Conservation (phyloP, 176 grass and related monocot genomes). For the Juncus inflexus region DNA sequence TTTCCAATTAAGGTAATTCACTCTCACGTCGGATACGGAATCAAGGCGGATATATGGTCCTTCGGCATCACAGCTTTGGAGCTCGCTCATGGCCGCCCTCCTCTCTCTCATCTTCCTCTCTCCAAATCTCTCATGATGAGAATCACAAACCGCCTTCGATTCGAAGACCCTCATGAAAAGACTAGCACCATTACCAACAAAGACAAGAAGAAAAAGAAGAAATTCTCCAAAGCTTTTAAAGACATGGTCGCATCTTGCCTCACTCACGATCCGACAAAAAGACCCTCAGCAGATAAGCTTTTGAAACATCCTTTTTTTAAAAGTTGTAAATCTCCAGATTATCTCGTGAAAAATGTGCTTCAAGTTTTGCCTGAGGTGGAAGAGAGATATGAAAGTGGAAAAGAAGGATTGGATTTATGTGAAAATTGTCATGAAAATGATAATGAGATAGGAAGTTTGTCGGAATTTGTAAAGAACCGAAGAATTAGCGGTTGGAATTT, state of each 20-base stretch:
- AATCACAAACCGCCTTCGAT: slow-evolving; percentile 60
- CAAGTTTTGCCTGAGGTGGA: slow-evolving; percentile 50
- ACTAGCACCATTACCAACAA: background rate
- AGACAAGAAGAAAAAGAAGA: slow-evolving; percentile 40
- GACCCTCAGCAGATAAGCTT: slow-evolving; percentile 80
- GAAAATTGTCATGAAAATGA: slow-evolving; percentile 20
- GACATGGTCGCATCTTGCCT: slow-evolving; percentile 86
- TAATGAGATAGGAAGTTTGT: slow-evolving; percentile 18
- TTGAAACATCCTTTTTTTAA: slow-evolving; percentile 82
- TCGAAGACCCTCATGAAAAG: slow-evolving; percentile 46
- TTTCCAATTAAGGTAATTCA: slow-evolving; percentile 50
- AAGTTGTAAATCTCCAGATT: slow-evolving; percentile 54
- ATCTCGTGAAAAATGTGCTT: slow-evolving; percentile 65
- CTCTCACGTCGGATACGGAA: slow-evolving; percentile 80
- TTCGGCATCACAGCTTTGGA: slow-evolving; percentile 93
- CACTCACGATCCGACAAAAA: slow-evolving; percentile 56
- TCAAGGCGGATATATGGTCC: slow-evolving; percentile 97
- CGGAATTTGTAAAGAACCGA: slow-evolving; percentile 35
- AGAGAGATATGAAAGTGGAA: slow-evolving; percentile 38
- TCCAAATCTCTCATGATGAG: slow-evolving; percentile 80
- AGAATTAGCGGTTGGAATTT: slow-evolving; percentile 91
- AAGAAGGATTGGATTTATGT: slow-evolving; percentile 13
- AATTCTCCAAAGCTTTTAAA: slow-evolving; percentile 85
- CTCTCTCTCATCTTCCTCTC: slow-evolving; percentile 81
- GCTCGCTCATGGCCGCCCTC: slow-evolving; percentile 80